These are phyloP conservation scores for Fusarium armeniacum DNA, from an alignment of 2,329 filamentous ascomycete genomes.

Conservation along the genomic window DNA sequence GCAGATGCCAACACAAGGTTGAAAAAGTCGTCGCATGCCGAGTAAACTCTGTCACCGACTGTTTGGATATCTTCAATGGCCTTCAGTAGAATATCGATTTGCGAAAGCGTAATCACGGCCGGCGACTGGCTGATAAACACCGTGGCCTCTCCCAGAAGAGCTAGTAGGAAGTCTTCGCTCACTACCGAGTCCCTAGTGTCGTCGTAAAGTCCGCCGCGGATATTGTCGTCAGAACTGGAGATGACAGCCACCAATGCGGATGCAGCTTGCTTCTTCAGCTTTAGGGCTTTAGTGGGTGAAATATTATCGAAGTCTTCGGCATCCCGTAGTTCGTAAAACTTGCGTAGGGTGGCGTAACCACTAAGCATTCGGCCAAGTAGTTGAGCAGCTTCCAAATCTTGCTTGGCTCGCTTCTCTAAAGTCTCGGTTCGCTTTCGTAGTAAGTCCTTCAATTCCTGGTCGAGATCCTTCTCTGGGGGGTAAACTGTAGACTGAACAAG, in stretches of 20 bases:
- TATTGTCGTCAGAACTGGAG: constrained; percentile 87
- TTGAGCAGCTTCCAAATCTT: constrained; percentile 85
- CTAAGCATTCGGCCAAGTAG: constrained; percentile 88
- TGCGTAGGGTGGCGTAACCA: constrained; percentile 91
- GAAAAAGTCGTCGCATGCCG: constrained; percentile 83
- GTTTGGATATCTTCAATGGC: constrained; percentile 85
- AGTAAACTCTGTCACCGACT: constrained; percentile 78
- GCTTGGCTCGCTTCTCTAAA: constrained; percentile 77
- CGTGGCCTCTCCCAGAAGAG: constrained; percentile 85
- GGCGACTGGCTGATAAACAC: constrained; percentile 76
- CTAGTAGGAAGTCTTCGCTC: constrained; percentile 87
- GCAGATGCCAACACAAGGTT: constrained; percentile 79
- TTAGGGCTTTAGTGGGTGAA: constrained; percentile 62
- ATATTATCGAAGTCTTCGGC: constrained; percentile 49
- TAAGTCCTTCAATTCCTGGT: constrained; percentile 77
- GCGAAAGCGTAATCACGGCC: constrained; percentile 73
- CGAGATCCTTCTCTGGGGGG: constrained; percentile 78
- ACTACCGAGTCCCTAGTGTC: constrained; percentile 84
- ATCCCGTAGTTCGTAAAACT: constrained; percentile 92
- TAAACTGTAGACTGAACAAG: constrained; percentile 87
- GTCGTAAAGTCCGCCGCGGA: constrained; percentile 91
- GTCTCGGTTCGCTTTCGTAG: constrained; percentile 79
- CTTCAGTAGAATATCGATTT: constrained; percentile 81
- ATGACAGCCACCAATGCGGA: constrained; percentile 85
- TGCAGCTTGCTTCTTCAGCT: constrained; percentile 77